Conservation (phyloP, 2,329 filamentous ascomycete genomes). For the Colletotrichum sojae region DNA sequence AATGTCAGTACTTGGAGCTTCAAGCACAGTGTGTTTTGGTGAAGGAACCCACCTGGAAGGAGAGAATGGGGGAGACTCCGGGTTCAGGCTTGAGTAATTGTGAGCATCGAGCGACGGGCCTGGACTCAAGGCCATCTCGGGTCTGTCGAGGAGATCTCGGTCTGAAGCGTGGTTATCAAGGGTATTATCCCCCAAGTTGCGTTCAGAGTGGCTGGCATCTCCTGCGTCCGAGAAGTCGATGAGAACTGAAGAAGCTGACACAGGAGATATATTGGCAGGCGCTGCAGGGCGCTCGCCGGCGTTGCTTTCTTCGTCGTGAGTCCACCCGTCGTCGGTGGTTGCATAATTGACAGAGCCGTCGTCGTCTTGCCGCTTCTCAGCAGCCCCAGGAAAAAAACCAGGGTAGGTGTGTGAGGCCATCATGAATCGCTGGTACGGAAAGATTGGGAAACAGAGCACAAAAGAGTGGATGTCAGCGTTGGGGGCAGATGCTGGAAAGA, state of each 20-base stretch:
- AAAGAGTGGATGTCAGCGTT: too few species aligned
- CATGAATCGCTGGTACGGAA: too few species aligned
- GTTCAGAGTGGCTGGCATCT: not conserved
- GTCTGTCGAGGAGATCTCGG: not conserved
- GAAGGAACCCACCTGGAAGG: not conserved
- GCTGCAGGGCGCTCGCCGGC: not conserved
- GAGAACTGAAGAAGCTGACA: not conserved
- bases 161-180: not conserved
- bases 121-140: not conserved
- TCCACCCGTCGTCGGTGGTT: slow-evolving; percentile 31
- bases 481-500: too few species aligned
- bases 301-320: slow-evolving; percentile 11
- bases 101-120: not conserved
- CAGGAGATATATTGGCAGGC: too few species aligned
- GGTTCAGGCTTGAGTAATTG: not conserved
- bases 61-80: slow-evolving; percentile 3
- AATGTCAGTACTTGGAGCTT: too few species aligned
- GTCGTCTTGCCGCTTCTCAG: not conserved
- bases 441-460: too few species aligned
- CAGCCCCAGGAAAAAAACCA: too few species aligned
- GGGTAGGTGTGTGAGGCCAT: too few species aligned
- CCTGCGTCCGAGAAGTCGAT: slow-evolving; percentile 23
- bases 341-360: slow-evolving; percentile 11
- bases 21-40: too few species aligned
- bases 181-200: not conserved